Base-by-base conservation (phyloP, 2,329 filamentous ascomycete species). In the Fusarium sp. region DNA sequence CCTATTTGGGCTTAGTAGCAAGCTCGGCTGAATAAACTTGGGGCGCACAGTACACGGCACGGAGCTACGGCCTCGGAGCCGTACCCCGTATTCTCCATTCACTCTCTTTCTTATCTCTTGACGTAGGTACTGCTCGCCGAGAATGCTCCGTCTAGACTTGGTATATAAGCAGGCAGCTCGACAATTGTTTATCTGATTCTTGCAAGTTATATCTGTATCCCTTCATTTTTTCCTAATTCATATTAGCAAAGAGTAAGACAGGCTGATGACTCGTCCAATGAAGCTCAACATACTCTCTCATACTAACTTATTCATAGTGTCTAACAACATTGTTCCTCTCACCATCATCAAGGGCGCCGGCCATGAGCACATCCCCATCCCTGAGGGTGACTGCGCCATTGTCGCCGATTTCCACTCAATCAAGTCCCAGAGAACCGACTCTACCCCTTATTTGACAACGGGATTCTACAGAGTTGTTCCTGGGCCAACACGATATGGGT, bases 271-370 rank as follows among this genome's bases (percentile, higher is more conserved):
- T 31, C 24, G 35, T 56, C 24, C 9, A 42, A 54, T n/a, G 16
- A 58, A 58, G 34, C 20, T 58, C 40, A n/a, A 37, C 13, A 58
- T 34, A 58, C 9, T 58, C 13, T 34, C 61, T 14, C 24, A n/a
- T 56, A 38, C 61, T 63, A 40, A 63, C 47, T 40, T 18, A 24
- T 56, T 6, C 2, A 6, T 10, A 72, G 70, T 73, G 71, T 73
- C 71, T 14, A 62, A 64, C 45, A 73, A 71, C 45, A 70, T 73
- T 18, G 70, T 73, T 58, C 71, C 71, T 73, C 70, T 73, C 7
- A 73, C 71, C 5, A 71, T 73, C 3, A 73, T 73, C 47, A 73
- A 73, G 67, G 71, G 71, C 10, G 71, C 71, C 7, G 71, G 71
- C 59, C 71, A 73, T 3, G 71, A 73, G 47, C 62, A 70, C 16